phyloP scores from a whole-genome alignment of 106 monocot species.

The Dendrobium catenatum region DNA sequence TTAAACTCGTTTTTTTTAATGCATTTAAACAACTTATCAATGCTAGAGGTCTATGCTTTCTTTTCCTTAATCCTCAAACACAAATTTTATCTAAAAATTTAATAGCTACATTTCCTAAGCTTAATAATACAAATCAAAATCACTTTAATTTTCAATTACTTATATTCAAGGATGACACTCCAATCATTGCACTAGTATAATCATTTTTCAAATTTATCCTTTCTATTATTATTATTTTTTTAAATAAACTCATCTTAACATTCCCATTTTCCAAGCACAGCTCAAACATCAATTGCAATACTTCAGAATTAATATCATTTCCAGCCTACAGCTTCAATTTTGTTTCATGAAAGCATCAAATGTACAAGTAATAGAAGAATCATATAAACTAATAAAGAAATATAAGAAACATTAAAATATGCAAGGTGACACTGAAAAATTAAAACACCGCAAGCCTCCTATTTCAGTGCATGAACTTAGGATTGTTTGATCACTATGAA shows the following conservation, averaged over 20 bases:
- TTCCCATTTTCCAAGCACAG: background rate
- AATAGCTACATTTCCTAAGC: background rate
- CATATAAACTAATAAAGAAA: background rate
- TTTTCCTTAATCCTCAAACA: background rate
- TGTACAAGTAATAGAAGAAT: background rate
- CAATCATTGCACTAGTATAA: background rate
- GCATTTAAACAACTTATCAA: too few species aligned
- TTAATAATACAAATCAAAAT: background rate
- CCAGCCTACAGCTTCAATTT: background rate
- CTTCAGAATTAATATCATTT: background rate
- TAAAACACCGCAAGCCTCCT: constrained; percentile 70
- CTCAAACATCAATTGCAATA: background rate
- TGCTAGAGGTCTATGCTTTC: too few species aligned
- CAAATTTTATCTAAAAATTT: background rate
- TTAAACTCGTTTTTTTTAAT: too few species aligned
- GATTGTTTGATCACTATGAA: constrained; percentile 83
- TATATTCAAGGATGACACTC: background rate
- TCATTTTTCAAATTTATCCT: background rate
- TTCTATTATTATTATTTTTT: background rate
- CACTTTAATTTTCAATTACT: background rate
- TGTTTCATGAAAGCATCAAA: background rate
- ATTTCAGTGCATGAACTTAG: constrained; percentile 84
- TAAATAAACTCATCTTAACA: background rate
- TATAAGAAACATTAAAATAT: background rate
- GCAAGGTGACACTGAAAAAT: background rate